A percentile compares a stretch with the other conserved stretches of the same genome.
These are phyloP conservation scores for Magnolia officinalis DNA, from an alignment of 164 flowering plant species.

Conservation along the genomic window DNA sequence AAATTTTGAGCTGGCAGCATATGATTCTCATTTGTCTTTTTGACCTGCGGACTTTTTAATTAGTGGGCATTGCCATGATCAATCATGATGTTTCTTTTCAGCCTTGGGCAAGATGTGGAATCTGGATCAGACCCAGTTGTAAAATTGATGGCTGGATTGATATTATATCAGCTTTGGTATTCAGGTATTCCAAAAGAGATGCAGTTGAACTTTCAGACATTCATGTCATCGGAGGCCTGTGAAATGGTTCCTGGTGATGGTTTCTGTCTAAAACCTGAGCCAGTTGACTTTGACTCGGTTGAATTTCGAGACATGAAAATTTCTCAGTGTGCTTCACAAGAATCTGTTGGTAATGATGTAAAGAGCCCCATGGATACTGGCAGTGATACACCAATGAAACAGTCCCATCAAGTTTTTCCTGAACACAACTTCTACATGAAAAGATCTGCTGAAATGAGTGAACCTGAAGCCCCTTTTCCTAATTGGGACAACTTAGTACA, in stretches of 20 bases:
- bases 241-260: constrained; percentile 11
- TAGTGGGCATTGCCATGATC: background rate
- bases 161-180: constrained; percentile 67
- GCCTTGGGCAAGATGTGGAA: constrained; percentile 43
- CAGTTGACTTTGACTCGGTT: constrained; percentile 19
- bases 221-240: constrained; percentile 23
- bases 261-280: background rate
- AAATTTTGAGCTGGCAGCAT: too few relatives aligned
- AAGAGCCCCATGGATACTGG: constrained; percentile 7
- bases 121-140: constrained; percentile 35
- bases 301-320: constrained; percentile 22
- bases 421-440: constrained; percentile 27
- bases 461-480: constrained; percentile 16
- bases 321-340: constrained; percentile 32
- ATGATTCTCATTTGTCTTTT: too few relatives aligned
- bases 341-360: constrained; percentile 51
- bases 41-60: too few relatives aligned
- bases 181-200: constrained; percentile 43
- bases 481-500: constrained; percentile 18
- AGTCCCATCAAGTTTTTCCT: constrained; percentile 5
- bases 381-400: constrained; percentile 17
- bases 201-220: constrained; percentile 34
- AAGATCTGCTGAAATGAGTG: constrained; percentile 33
- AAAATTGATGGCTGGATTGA: constrained; percentile 59
- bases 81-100: constrained; percentile 16